A percentile compares a stretch with the other conserved stretches of the same genome.
Conservation (phyloP, 1,284 basidiomycete genomes). For the Athelia sp. region DNA sequence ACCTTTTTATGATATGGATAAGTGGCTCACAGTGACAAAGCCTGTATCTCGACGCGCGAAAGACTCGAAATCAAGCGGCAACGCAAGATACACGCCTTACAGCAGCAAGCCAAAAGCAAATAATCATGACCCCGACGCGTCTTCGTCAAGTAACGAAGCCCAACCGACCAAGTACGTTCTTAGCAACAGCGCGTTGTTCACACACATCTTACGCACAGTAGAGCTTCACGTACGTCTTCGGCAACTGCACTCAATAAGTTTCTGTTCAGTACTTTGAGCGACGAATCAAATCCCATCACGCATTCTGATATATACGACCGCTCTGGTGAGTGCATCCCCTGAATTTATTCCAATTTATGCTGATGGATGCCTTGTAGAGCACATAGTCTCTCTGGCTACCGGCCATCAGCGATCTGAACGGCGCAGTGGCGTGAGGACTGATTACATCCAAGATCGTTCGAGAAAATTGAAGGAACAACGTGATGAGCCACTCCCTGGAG, state of each 20-base stretch:
- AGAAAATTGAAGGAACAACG: conserved; percentile 49
- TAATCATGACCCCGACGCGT: too few relatives aligned
- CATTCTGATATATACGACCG: conserved; percentile 59
- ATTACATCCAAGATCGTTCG: conserved; percentile 40
- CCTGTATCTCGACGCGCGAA: too few relatives aligned
- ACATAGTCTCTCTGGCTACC: conserved; percentile 51
- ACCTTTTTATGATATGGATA: too few relatives aligned
- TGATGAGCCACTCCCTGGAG: conserved; percentile 14
- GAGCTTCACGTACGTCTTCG: too few relatives aligned
- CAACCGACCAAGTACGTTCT: too few relatives aligned
- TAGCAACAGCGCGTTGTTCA: too few relatives aligned
- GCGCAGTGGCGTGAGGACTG: conserved; percentile 26
- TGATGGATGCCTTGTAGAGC: conserved; percentile 33
- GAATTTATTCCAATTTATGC: not conserved
- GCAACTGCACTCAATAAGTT: conserved; percentile 44
- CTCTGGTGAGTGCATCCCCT: conserved; percentile 37
- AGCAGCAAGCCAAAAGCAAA: too few relatives aligned
- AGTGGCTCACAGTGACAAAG: too few relatives aligned
- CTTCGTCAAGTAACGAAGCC: too few relatives aligned
- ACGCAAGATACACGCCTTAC: too few relatives aligned
- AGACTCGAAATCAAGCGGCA: too few relatives aligned
- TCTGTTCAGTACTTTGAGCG: conserved; percentile 50
- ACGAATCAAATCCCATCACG: conserved; percentile 66
- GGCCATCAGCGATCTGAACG: conserved; percentile 67
- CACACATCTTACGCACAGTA: too few relatives aligned